Percentiles rank a stretch among this genome's conserved stretches.
phyloP scores from a whole-genome alignment of 805 yeast genomes.

The Candida xiaguanensis region DNA sequence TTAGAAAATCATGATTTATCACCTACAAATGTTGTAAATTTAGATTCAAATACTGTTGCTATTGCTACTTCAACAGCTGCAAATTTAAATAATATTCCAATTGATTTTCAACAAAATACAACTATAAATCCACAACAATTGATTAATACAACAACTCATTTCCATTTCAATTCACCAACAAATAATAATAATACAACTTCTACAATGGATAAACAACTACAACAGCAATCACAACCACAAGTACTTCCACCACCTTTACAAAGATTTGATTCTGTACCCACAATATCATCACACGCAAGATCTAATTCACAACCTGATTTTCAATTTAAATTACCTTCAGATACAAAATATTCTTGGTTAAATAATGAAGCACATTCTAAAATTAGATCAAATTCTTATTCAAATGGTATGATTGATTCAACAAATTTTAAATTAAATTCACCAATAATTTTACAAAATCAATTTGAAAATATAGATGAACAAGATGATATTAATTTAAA shows the following conservation, averaged over 20 bases:
- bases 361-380: not conserved
- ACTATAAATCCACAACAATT: conserved; percentile 34
- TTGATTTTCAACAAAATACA: conserved; percentile 12
- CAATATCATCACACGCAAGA: not conserved
- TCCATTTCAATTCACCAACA: too few species aligned
- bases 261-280: not conserved
- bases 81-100: not conserved
- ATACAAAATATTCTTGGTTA: not conserved
- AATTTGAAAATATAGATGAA: conserved; percentile 7
- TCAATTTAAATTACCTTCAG: conserved; percentile 17
- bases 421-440: not conserved
- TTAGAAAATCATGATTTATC: not conserved
- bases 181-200: too few species aligned
- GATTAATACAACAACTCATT: conserved; percentile 13
- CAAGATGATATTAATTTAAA: not conserved
- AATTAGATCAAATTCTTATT: conserved; percentile 6
- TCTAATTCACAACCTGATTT: conserved; percentile 10
- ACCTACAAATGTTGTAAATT: not conserved
- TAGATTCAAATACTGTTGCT: conserved; percentile 4
- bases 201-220: not conserved
- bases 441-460: conserved; percentile 5
- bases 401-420: conserved; percentile 4
- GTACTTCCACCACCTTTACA: conserved; percentile 1
- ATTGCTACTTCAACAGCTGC: conserved; percentile 8
- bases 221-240: conserved; percentile 7